Evolutionary conservation across 2,329 filamentous ascomycete species (phyloP), one percentile per base, ranked within the genome.

Genomic region (Colletotrichum camelliae): DNA sequence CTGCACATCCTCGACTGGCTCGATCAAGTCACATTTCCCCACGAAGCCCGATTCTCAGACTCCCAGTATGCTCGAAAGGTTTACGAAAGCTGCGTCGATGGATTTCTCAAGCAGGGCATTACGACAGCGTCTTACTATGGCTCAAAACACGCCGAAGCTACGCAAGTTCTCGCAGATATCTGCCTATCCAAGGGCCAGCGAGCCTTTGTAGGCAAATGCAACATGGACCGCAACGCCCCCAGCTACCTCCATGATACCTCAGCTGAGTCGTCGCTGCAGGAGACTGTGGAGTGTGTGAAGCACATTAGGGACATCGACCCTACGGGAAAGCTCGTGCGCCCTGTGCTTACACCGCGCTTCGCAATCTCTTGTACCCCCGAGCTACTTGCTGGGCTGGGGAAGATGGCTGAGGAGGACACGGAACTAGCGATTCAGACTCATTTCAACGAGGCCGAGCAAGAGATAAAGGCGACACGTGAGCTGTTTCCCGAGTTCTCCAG

Each of bases 361-460:
- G 91, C 92, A 48, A 91, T 93, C 65, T 90, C 89, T 8, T 94
- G 92, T 80, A 88, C 88, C 1, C 81, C 87, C 1, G 85, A 87
- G 4, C 83, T 93, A 1, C 86, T 94, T 3, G 72, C 79, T 0
- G 90, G 91, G 0, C 84, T 94, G 1, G 92, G 92, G 0, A 80
- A 83, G 2, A 87, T 94, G 29, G 89, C 89, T 1, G 78, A 79
- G 5, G 78, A 84, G 12, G 85, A 93, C 72, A 84, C 84, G 0
- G 81, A 86, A 1, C 80, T 93, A 24, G 86, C 90, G 0, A 89
- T 94, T 37, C 92, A 94, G 82, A 93, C 92, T 4, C 92, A 94
- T 80, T 93, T 94, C 84, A 91, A 93, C 81, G 92, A 94, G 80
- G 91, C 92, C 0, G 85, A 87, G 78, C 88, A 92, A 75, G 92